A percentile compares a stretch with the other conserved stretches of the same genome.
phyloP scores from a whole-genome alignment of 2,329 filamentous ascomycete species.

The Nothopassalora personata region DNA sequence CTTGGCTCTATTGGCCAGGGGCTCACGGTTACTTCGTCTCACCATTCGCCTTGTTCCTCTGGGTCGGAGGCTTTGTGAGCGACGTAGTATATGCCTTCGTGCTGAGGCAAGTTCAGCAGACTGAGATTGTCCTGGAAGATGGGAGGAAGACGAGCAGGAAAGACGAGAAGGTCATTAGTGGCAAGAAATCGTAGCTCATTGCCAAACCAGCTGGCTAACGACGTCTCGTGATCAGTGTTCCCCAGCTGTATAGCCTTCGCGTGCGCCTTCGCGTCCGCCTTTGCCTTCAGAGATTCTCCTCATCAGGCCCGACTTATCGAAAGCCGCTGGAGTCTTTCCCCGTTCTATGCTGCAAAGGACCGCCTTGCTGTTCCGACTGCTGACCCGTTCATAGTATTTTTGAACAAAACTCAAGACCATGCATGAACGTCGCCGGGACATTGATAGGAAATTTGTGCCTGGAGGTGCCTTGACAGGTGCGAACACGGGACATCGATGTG shows the following conservation, averaged over 20 bases:
- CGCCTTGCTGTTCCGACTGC: not conserved
- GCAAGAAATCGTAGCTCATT: not conserved
- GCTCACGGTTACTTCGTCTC: not conserved
- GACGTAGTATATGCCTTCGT: not conserved
- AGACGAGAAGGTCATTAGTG: not conserved
- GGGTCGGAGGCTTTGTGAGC: not conserved
- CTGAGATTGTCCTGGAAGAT: not conserved
- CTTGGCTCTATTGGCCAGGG: not conserved
- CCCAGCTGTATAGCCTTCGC: not conserved
- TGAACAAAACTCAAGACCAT: not conserved
- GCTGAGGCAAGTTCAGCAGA: not conserved
- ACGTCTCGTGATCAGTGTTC: not conserved
- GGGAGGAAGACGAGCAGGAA: not conserved
- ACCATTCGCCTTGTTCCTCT: slow-evolving; percentile 1
- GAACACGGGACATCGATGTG: not conserved
- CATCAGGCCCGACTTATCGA: not conserved
- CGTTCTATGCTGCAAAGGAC: not conserved
- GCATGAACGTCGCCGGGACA: not conserved
- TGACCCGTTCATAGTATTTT: not conserved
- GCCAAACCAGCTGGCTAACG: not conserved
- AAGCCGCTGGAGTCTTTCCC: not conserved
- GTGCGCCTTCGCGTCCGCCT: not conserved
- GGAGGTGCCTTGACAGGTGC: not conserved
- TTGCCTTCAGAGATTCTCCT: not conserved
- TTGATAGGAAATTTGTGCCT: not conserved